phyloP scores from a whole-genome alignment of 2,329 filamentous ascomycete genomes.

The Anthostomella pinea region DNA sequence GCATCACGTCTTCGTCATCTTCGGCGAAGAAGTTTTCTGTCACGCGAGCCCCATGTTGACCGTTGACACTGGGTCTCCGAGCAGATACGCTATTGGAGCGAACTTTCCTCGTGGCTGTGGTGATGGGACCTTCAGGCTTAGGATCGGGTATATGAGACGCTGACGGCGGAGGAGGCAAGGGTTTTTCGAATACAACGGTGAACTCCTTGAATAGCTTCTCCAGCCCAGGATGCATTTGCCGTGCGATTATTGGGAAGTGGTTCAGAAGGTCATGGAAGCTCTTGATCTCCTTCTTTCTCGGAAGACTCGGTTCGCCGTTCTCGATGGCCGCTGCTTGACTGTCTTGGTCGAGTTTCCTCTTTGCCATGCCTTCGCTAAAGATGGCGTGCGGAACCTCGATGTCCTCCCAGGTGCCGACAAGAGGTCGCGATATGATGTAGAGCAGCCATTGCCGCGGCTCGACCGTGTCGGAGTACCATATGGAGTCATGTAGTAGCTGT shows the following conservation, averaged over 20 bases:
- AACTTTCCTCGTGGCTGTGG: constrained; percentile 52
- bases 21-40: constrained; percentile 71
- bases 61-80: constrained; percentile 34
- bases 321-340: constrained; percentile 37
- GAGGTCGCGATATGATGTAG: constrained; percentile 89
- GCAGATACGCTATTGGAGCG: constrained; percentile 49
- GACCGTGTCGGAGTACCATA: constrained; percentile 86
- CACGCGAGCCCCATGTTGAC: constrained; percentile 43
- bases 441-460: constrained; percentile 93
- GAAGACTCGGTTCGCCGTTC: constrained; percentile 45
- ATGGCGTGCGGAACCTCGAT: constrained; percentile 67
- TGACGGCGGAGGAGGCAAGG: constrained; percentile 71
- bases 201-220: constrained; percentile 91
- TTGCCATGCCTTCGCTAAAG: constrained; percentile 45
- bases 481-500: constrained; percentile 75
- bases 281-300: constrained; percentile 85
- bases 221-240: constrained; percentile 90
- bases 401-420: constrained; percentile 81
- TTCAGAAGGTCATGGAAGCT: constrained; percentile 87
- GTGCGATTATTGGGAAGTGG: constrained; percentile 90
- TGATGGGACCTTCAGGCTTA: constrained; percentile 53
- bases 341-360: constrained; percentile 36
- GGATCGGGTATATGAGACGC: constrained; percentile 59
- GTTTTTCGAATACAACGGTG: constrained; percentile 78
- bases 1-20: constrained; percentile 89